Base-by-base conservation (phyloP, 352 stramenopile species). In the Globisporangium nunn region DNA sequence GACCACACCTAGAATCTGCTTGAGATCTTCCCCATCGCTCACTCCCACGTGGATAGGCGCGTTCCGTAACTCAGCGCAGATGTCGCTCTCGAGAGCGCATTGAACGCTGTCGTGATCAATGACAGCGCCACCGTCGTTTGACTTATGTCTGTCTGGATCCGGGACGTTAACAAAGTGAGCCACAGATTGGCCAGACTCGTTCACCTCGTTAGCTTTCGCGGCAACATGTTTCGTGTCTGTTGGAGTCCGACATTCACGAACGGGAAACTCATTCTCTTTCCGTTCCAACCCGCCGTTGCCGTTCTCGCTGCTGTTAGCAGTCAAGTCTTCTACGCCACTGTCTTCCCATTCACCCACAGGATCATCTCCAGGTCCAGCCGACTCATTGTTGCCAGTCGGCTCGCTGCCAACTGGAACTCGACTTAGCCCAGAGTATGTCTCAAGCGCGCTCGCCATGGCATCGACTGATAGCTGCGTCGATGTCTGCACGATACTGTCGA, bases 391-490 rank as follows among this genome's bases (percentile, higher is more conserved):
- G 4, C 6, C 18, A 4, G 18, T 11, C 18, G 31, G 14, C 6
- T 14, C 12, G 6, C 6, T 28, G 11, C 14, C 17, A 15, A n/a
- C 45, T 12, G 28, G 39, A 31, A n/a, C 23, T 18, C 29, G 11
- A 5, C n/a, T 44, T 15, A 28, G 37, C 35, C 45, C 51, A 44
- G 51, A 35, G 49, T 55, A 63, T 15, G 30, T 29, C 14, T 54
- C 51, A 8, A 63, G 58, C 3, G 58, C 58, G 39, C 33, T 17
- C 28, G 45, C 44, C 8, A 40, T 47, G 23, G 43, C 40, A 39
- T 58, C 51, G 14, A 37, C 23, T 3, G 58, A 59, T 10, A 63
- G 15, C 45, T 50, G 40, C 29, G 15, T 8, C 0, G 50, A 63
- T 12, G 37, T 4, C 23, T 40, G 28, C 45, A 23, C 58, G 18